Percentiles rank a stretch among this genome's conserved stretches.
Evolutionary conservation across 2,329 filamentous ascomycete genomes (phyloP).

Genomic region (Penicillium sp.): DNA sequence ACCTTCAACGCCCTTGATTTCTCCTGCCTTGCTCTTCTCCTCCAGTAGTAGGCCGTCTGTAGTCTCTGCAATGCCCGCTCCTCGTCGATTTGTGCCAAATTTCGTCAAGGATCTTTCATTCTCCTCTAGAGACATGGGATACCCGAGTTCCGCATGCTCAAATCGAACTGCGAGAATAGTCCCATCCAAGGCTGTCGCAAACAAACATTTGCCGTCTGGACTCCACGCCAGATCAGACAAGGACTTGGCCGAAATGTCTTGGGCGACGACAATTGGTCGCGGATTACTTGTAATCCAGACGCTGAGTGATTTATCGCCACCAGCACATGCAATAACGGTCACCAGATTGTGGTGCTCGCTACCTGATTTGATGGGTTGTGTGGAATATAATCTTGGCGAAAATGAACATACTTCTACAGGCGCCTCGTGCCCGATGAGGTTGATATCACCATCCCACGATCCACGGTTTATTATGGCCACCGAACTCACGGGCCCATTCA

Average conservation of each 20-base stretch:
- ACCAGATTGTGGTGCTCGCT: slow-evolving; percentile 54
- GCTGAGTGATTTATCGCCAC: slow-evolving; percentile 92
- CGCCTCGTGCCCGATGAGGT: slow-evolving; percentile 93
- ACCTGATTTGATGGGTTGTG: slow-evolving; percentile 55
- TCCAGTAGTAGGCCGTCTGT: slow-evolving; percentile 84
- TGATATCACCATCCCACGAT: slow-evolving; percentile 94
- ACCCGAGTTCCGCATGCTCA: slow-evolving; percentile 81
- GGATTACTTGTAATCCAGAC: slow-evolving; percentile 98
- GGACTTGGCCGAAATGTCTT: slow-evolving; percentile 84
- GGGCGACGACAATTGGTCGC: slow-evolving; percentile 80
- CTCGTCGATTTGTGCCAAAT: slow-evolving; percentile 82
- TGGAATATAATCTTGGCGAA: slow-evolving; percentile 81
- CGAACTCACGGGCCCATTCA: slow-evolving; percentile 94
- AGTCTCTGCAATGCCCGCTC: slow-evolving; percentile 86
- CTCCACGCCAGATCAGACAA: slow-evolving; percentile 94
- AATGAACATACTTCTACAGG: slow-evolving; percentile 97
- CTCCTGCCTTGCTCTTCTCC: slow-evolving; percentile 85
- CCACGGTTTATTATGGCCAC: slow-evolving; percentile 93
- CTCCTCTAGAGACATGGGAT: slow-evolving; percentile 78
- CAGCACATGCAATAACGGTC: slow-evolving; percentile 93
- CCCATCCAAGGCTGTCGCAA: slow-evolving; percentile 82
- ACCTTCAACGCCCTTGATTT: slow-evolving; percentile 83
- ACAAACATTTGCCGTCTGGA: slow-evolving; percentile 83
- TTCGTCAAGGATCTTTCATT: slow-evolving; percentile 92
- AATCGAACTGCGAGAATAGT: slow-evolving; percentile 80